Base-by-base conservation (phyloP, 1,139 yeast species). In the Diutina pseudorugosa region DNA sequence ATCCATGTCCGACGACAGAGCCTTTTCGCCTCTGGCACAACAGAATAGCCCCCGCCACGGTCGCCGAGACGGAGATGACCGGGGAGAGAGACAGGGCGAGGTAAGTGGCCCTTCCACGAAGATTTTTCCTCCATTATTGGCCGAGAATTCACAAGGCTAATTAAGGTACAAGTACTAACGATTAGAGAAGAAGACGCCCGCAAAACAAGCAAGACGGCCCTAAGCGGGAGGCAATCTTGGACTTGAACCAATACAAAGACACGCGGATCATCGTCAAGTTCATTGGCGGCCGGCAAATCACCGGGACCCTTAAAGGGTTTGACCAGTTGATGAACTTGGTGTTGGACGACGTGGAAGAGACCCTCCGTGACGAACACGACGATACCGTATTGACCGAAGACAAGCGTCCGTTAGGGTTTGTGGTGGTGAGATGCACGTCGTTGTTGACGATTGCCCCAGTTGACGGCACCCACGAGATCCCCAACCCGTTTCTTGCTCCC, bases 301-400 rank as follows among this genome's bases (percentile, higher is more conserved):
- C 76, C 25, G 98, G 98, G 23, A 69, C 72, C 0, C 76, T 93
- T 60, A 88, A 86, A 61, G 98, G 98, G 19, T 90, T 78, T 65
- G 98, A 93, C 65, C 95, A 87, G 66, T 76, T 90, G 66, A 85
- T 91, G 95, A 93, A 93, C 69, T 74, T 93, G 60, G 98, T 93
- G 8, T 76, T 93, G 59, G 96, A 90, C 61, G 83, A 90, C 50
- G 91, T 87, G 12, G 76, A 76, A 51, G 97, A 93, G 65, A 77
- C 76, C 33, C 60, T 83, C 53, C 75, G 85, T 65, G 90, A 84
- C 57, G 78, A 83, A 18, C 83, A 80, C 52, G 89, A 83, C 57
- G 82, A 71, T 27, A 65, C 75, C 33, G 62, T 66, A 1, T 68
- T 72, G 59, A 74, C 78, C 7, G 68, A 69, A 11, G 68, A 81